phyloP scores from a whole-genome alignment of 208 protist genomes.

The Leishmania turanica region DNA sequence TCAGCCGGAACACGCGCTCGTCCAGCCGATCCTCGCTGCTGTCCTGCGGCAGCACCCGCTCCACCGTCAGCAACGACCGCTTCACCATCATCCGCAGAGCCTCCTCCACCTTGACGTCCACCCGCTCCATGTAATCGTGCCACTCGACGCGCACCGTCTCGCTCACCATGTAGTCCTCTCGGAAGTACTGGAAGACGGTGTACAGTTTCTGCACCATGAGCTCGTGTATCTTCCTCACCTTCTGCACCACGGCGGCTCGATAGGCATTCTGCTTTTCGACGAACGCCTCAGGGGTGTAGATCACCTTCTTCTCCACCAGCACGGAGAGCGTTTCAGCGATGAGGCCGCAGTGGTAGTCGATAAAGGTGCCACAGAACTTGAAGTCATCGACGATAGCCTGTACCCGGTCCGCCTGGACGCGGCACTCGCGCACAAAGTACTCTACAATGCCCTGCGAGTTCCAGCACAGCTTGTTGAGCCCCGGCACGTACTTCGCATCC shows the following conservation, averaged over 20 bases:
- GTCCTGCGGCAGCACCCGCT: constrained; percentile 91
- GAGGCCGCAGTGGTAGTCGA: constrained; percentile 88
- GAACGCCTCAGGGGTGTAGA: constrained; percentile 92
- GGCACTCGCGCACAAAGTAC: constrained; percentile 95
- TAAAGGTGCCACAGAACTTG: constrained; percentile 88
- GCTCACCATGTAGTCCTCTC: constrained; percentile 85
- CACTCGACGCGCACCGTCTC: constrained; percentile 90
- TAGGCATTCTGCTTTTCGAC: constrained; percentile 85
- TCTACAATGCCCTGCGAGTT: constrained; percentile 94
- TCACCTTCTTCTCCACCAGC: constrained; percentile 94
- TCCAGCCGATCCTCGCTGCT: constrained; percentile 86
- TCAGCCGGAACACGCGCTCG: constrained; percentile 94
- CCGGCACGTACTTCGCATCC: constrained; percentile 92
- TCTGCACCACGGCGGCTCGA: constrained; percentile 67
- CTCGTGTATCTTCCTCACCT: constrained; percentile 80
- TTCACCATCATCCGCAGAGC: constrained; percentile 95
- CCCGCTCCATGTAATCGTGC: constrained; percentile 89
- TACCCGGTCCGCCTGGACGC: constrained; percentile 81
- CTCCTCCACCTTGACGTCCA: constrained; percentile 95
- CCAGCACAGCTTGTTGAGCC: constrained; percentile 95
- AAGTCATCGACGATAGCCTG: constrained; percentile 94
- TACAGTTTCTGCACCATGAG: constrained; percentile 88
- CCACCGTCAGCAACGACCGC: constrained; percentile 92
- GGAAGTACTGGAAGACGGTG: constrained; percentile 90
- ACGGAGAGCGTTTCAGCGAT: constrained; percentile 94